Conservation (phyloP, 2,329 filamentous ascomycete species). For the Fusarium nanum region DNA sequence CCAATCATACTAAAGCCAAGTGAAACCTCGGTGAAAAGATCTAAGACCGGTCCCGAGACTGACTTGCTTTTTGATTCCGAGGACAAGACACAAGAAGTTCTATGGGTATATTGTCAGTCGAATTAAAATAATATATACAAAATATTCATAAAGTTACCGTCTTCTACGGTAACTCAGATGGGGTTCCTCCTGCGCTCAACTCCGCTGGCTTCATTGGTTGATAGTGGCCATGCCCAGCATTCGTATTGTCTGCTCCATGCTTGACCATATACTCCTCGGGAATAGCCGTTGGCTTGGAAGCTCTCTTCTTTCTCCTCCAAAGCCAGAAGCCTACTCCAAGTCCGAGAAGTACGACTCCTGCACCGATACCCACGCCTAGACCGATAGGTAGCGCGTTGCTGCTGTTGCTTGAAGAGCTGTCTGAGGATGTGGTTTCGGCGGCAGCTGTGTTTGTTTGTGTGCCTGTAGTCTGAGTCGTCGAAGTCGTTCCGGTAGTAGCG, state of each 20-base stretch:
- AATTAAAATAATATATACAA: constrained; percentile 2
- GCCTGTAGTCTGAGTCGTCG: background rate
- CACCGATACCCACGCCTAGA: background rate
- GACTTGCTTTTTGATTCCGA: background rate
- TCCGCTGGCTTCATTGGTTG: background rate
- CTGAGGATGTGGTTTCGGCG: background rate
- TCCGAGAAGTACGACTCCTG: background rate
- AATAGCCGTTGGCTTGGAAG: rapidly evolving
- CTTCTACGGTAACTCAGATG: background rate
- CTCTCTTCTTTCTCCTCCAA: background rate
- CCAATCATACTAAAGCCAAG: background rate
- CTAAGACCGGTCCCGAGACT: background rate
- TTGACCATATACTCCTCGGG: background rate
- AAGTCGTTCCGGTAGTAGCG: background rate
- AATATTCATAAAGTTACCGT: background rate
- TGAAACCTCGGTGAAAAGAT: background rate
- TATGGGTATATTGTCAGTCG: background rate
- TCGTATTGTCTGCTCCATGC: background rate
- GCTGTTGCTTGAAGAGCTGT: background rate
- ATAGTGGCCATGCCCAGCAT: background rate
- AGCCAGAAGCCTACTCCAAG: background rate
- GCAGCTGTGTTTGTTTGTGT: background rate
- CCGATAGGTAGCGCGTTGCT: background rate
- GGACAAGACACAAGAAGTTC: too few species aligned
- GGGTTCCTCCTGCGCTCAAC: background rate